Base-by-base conservation (phyloP, 495 filamentous ascomycete genomes). In the Hyaloscypha variabilis region DNA sequence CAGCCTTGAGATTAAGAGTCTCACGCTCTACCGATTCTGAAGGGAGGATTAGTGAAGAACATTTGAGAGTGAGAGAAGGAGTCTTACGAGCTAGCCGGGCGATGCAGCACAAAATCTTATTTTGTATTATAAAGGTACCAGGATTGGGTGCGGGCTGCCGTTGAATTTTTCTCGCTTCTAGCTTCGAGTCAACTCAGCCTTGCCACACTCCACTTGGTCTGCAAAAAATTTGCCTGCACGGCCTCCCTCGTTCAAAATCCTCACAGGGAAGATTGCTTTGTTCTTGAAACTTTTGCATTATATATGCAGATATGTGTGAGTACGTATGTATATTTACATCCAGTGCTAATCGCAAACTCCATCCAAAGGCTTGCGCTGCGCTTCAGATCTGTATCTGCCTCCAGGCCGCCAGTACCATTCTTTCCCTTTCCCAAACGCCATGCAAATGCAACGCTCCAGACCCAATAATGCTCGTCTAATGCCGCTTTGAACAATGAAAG, bases 11-110 rank as follows among this genome's bases (percentile, higher is more conserved):
- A n/a, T 59, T 85, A 86, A 83, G 80, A 83, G 78, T 77, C 77
- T 79, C 78, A 85, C 81, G 82, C 82, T 85, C 82, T 85, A 79
- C 79, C 79, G 77, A 82, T 81, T 85, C 59, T 53, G 59, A 17
- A n/a, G 6, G 42, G 19, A n/a, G 28, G 59, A n/a, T n/a, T n/a
- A n/a, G n/a, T n/a, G n/a, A n/a, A 25, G 19, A n/a, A 57, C 6
- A 25, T 30, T 26, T 57, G 39, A 10, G 8, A 46, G 39, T 46
- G 19, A 46, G 19, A 46, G 10, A 46, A 46, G 39, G 10, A 46
- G 8, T 25, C n/a, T n/a, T n/a, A n/a, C n/a, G 31, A 34, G 31
- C 31, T 34, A 34, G 31, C 31, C 31, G 13, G 31, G 31, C 31
- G 6, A 19, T 46, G 39, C 4, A 46, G 6, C 4, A 17, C 14